phyloP scores from a whole-genome alignment of 306 rosid species.

The Trifolium subterraneum region DNA sequence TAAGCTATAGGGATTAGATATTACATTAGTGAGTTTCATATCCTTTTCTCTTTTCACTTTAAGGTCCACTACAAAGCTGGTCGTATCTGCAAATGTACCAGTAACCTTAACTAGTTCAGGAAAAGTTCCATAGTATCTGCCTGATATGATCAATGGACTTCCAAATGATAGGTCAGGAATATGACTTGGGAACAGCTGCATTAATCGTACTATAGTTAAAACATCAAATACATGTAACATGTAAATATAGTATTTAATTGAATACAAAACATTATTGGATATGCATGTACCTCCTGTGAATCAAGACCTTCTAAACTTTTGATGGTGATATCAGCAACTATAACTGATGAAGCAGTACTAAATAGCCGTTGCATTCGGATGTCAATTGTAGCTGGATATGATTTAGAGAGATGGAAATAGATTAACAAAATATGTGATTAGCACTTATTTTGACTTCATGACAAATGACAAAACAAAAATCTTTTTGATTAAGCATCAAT shows the following conservation, averaged over 20 bases:
- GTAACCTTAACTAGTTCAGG: constrained; percentile 64
- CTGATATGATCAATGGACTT: constrained; percentile 82
- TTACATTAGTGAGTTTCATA: constrained; percentile 76
- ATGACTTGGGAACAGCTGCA: constrained; percentile 76
- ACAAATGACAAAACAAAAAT: constrained; percentile 19
- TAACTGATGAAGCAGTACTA: constrained; percentile 61
- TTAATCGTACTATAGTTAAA: constrained; percentile 29
- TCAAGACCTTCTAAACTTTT: constrained; percentile 68
- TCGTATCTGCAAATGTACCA: constrained; percentile 80
- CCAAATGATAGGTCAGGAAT: constrained; percentile 79
- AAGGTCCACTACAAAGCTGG: constrained; percentile 62
- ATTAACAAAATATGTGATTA: not conserved
- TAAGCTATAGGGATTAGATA: constrained; percentile 39
- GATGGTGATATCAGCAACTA: constrained; percentile 65
- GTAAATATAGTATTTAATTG: constrained; percentile 15
- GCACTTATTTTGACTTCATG: not conserved
- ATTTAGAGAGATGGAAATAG: not conserved
- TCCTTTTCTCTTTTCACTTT: constrained; percentile 75
- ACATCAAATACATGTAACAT: constrained; percentile 18
- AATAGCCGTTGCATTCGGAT: constrained; percentile 67
- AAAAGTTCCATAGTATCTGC: constrained; percentile 81
- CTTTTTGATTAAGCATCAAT: constrained; percentile 16
- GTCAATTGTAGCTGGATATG: constrained; percentile 65
- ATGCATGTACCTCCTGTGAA: constrained; percentile 71
- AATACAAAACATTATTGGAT: constrained; percentile 25